Percentiles rank a stretch among this genome's conserved stretches.
phyloP scores from a whole-genome alignment of 2,329 filamentous ascomycete species.

The Thelonectria blattea region DNA sequence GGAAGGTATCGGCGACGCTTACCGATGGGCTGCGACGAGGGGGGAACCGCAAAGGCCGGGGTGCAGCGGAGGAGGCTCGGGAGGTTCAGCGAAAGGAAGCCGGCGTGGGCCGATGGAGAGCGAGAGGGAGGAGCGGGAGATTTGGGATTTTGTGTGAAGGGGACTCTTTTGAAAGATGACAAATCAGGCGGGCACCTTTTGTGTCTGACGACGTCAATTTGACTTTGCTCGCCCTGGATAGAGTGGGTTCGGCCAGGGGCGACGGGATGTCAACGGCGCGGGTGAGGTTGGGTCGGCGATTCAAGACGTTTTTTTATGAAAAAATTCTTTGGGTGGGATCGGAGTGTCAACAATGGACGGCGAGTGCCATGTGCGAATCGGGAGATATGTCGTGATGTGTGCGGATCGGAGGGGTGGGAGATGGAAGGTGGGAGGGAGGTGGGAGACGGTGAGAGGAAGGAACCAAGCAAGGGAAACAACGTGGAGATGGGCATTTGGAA shows the following conservation, averaged over 20 bases:
- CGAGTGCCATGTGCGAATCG: not conserved
- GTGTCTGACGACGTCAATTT: not conserved
- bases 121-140: too few species aligned
- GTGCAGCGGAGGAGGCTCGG: not conserved
- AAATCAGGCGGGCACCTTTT: not conserved
- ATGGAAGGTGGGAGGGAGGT: slow-evolving; percentile 1
- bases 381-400: slow-evolving; percentile 10
- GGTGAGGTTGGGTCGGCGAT: not conserved
- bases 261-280: not conserved
- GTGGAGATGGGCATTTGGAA: slow-evolving; percentile 18
- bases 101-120: not conserved
- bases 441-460: slow-evolving; percentile 1
- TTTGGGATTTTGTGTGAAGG: too few species aligned
- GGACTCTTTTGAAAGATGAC: not conserved
- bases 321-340: not conserved
- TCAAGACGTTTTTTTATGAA: not conserved
- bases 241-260: not conserved
- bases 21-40: not conserved
- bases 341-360: not conserved
- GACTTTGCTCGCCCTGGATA: not conserved
- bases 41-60: not conserved
- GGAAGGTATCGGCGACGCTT: slow-evolving; percentile 10
- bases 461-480: slow-evolving; percentile 4
- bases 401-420: not conserved
- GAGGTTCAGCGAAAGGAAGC: not conserved